phyloP scores from a whole-genome alignment of 257 asterid genomes.

The Nemophila menziesii region DNA sequence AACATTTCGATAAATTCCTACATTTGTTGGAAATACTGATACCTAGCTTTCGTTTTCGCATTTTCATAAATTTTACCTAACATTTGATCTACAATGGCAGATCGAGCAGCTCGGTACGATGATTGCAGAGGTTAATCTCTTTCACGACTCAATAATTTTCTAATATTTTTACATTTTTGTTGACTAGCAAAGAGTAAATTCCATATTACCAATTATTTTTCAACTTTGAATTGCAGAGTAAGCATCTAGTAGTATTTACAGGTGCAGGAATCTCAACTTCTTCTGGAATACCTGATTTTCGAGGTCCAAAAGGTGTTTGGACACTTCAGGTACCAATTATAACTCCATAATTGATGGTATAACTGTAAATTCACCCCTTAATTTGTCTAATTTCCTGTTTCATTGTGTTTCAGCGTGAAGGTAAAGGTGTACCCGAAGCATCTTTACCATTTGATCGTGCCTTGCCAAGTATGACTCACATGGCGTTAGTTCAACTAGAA shows the following conservation, averaged over 20 bases:
- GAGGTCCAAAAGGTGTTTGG: constrained; percentile 99
- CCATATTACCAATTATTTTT: neutral
- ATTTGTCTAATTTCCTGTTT: neutral
- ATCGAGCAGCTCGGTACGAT: constrained; percentile 58
- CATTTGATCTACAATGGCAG: constrained; percentile 30
- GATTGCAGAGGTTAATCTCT: constrained; percentile 52
- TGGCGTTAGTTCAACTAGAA: constrained; percentile 90
- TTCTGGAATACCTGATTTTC: constrained; percentile 98
- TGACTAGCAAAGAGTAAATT: constrained; percentile 15
- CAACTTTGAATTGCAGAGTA: constrained; percentile 50
- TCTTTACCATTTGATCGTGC: constrained; percentile 94
- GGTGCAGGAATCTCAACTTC: constrained; percentile 99
- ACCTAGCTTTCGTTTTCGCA: neutral
- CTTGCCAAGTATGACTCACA: constrained; percentile 77
- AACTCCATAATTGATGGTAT: neutral
- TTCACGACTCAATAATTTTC: constrained; percentile 5
- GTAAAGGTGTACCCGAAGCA: constrained; percentile 85
- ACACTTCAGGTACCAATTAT: constrained; percentile 66
- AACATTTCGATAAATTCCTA: neutral
- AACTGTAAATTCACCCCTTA: neutral
- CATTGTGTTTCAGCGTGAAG: constrained; percentile 54
- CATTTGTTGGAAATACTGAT: neutral
- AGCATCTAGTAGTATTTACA: constrained; percentile 90
- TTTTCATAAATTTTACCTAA: neutral
- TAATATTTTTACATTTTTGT: constrained; percentile 14